phyloP scores from a whole-genome alignment of 495 filamentous ascomycete genomes.

The Penicillium canariense region DNA sequence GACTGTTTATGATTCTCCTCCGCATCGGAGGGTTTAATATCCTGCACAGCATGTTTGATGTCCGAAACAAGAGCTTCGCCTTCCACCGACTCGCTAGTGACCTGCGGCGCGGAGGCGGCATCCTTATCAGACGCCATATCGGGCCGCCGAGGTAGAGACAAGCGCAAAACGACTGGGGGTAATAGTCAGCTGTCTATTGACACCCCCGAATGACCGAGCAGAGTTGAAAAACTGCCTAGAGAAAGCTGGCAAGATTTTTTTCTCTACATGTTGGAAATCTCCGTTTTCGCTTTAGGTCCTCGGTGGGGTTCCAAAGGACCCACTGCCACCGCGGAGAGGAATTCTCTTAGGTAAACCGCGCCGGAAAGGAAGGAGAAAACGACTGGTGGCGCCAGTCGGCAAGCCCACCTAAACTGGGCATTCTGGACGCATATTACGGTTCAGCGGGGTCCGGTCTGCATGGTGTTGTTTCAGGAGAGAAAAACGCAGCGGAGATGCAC shows the following conservation, averaged over 20 bases:
- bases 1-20: slow-evolving; percentile 22
- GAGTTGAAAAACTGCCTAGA: neutral
- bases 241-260: slow-evolving; percentile 3
- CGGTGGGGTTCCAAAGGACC: slow-evolving; percentile 12
- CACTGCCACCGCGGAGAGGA: slow-evolving; percentile 11
- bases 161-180: neutral
- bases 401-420: neutral
- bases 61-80: slow-evolving; percentile 7
- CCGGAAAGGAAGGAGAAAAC: slow-evolving; percentile 14
- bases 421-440: neutral
- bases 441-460: too few relatives aligned
- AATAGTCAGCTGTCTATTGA: neutral
- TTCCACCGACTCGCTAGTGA: slow-evolving; percentile 5
- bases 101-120: slow-evolving; percentile 7
- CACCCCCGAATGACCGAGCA: neutral
- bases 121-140: slow-evolving; percentile 19
- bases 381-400: neutral
- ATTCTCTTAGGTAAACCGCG: slow-evolving; percentile 24
- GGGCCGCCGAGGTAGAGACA: neutral
- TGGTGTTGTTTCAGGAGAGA: neutral
- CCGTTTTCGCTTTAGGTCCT: slow-evolving; percentile 22
- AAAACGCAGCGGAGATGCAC: neutral
- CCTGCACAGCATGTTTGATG: slow-evolving; percentile 15
- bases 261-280: slow-evolving; percentile 16
- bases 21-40: slow-evolving; percentile 25